Base-by-base conservation (phyloP, 306 rosid genomes). In the Ochetophila trinervis region DNA sequence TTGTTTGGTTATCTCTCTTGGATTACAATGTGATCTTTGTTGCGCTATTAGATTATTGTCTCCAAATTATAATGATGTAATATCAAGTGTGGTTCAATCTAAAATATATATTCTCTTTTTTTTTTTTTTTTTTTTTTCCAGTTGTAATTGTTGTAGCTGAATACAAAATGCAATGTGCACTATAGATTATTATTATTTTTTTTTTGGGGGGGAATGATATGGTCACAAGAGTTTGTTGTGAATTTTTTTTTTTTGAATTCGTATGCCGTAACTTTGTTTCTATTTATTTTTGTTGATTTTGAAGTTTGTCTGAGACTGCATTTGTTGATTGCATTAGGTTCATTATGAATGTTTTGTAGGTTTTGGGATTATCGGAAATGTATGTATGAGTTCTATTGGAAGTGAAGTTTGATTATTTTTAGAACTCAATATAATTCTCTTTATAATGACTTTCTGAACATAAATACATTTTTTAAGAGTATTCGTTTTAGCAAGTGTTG, bases 1-100 rank as follows among this genome's bases (percentile, higher is more conserved):
- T n/a, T n/a, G 20, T 45, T 63, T 12, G 27, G 32, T 56, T 13
- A 56, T 15, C 15, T 44, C 48, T 40, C 35, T 17, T 21, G 27
- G 47, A 13, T 65, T 18, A 52, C 40, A 24, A 52, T 72, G 34
- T 62, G 57, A 49, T 63, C 24, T 63, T n/a, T 60, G 63, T 14
- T 47, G 27, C 47, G 19, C 44, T 19, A 5, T 50, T 58, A 5
- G 62, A 30, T 51, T 50, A 23, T 61, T 61, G 32, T n/a, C 15
- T 57, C 34, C 8, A 15, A 27, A 49, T 59, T 69, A 8, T n/a
- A 44, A 51, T 10, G 6, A 20, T 68, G 3, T 27, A 18, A 57
- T 34, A 2, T 45, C 52, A 22, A n/a, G 60, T 15, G 60, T 32
- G 19, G 17, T 21, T 23, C 6, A 17, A 11, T 17, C 9, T 21